Evolutionary conservation across 2,329 filamentous ascomycete species (phyloP).

Genomic region (Pyrenophora teres): DNA sequence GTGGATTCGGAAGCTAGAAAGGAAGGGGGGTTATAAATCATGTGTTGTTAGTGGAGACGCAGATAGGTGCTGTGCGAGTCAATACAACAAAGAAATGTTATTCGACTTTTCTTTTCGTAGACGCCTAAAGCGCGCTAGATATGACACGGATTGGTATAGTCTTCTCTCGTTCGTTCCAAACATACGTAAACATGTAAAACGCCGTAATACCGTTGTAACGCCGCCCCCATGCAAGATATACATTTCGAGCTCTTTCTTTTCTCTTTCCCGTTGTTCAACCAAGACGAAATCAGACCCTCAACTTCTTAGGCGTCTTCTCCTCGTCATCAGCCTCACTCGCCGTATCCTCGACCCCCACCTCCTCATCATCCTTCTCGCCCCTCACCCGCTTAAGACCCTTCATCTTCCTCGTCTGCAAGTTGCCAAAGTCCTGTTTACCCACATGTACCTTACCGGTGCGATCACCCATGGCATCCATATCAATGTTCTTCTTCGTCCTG

Average conservation of each 20-base stretch:
- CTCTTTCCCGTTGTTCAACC: background rate
- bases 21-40: background rate
- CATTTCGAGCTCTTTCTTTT: background rate
- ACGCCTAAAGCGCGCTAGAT: background rate
- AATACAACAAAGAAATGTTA: too few relatives aligned
- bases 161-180: background rate
- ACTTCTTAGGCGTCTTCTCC: conserved; percentile 35
- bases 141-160: too few relatives aligned
- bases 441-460: conserved; percentile 94
- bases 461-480: conserved; percentile 88
- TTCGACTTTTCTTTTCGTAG: background rate
- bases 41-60: too few relatives aligned
- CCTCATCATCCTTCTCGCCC: conserved; percentile 41
- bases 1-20: background rate
- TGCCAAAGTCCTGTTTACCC: conserved; percentile 83
- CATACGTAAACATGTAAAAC: too few relatives aligned
- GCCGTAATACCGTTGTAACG: too few relatives aligned
- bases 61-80: too few relatives aligned
- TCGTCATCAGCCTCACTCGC: conserved; percentile 24
- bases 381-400: conserved; percentile 91
- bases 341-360: conserved; percentile 27
- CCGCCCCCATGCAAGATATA: too few relatives aligned
- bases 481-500: conserved; percentile 93
- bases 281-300: conserved; percentile 17
- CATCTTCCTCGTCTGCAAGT: conserved; percentile 97